Evolutionary conservation across 805 yeast species (phyloP).

Genomic region (Zygotorulaspora florentina): DNA sequence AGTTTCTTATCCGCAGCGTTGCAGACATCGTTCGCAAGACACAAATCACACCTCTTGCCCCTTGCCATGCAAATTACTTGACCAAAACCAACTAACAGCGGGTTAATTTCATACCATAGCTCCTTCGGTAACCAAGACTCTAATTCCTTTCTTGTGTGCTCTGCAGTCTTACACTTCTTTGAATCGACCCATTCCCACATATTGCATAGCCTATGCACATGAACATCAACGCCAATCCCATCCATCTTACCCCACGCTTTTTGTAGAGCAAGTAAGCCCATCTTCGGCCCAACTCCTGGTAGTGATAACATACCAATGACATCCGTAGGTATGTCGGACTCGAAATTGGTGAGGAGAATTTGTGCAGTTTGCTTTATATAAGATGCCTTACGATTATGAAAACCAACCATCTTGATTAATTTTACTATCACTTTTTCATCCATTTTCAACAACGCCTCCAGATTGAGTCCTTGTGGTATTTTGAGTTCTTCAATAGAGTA

Average conservation of each 20-base stretch:
- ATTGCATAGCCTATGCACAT: slow-evolving; percentile 72
- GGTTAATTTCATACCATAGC: slow-evolving; percentile 82
- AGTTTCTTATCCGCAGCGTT: slow-evolving; percentile 50
- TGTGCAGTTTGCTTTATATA: slow-evolving; percentile 61
- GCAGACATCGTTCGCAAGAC: slow-evolving; percentile 58
- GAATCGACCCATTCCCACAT: slow-evolving; percentile 74
- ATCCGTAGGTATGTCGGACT: slow-evolving; percentile 70
- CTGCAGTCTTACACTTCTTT: slow-evolving; percentile 56
- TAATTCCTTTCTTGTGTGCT: slow-evolving; percentile 61
- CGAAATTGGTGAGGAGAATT: slow-evolving; percentile 46
- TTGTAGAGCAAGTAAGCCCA: slow-evolving; percentile 81
- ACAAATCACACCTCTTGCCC: slow-evolving; percentile 65
- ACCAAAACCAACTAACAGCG: slow-evolving; percentile 87
- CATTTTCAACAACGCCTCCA: slow-evolving; percentile 49
- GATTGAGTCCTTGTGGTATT: slow-evolving; percentile 47
- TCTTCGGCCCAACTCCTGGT: slow-evolving; percentile 95
- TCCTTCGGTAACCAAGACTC: slow-evolving; percentile 71
- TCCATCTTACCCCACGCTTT: slow-evolving; percentile 70
- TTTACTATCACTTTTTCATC: slow-evolving; percentile 56
- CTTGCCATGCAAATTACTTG: slow-evolving; percentile 79
- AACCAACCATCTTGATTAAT: slow-evolving; percentile 77
- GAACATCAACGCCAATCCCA: slow-evolving; percentile 96
- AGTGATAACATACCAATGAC: slow-evolving; percentile 58
- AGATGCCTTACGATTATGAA: slow-evolving; percentile 73
- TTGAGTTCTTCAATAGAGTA: slow-evolving; percentile 42